Conservation (phyloP, 306 rosid species). For the Abrus pulchellus region DNA sequence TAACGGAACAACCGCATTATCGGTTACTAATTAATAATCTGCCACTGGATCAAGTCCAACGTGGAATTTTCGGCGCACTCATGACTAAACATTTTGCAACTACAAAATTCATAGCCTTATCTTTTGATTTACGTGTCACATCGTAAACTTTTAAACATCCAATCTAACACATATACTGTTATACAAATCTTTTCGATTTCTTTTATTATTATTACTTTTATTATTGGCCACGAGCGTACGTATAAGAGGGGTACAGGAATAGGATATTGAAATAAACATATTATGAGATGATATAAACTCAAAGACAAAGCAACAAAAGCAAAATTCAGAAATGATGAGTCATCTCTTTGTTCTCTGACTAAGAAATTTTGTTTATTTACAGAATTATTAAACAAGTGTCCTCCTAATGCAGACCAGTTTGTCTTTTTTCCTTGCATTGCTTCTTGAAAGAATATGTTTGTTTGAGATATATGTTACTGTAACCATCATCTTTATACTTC, state of each 20-base stretch:
- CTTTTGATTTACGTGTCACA: not conserved
- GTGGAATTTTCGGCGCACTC: conserved; percentile 22
- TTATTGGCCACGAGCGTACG: not conserved
- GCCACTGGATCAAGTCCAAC: not conserved
- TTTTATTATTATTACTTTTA: not conserved
- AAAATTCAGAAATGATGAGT: not conserved
- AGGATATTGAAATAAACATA: too few relatives aligned
- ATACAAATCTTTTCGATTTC: not conserved
- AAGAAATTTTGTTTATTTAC: not conserved
- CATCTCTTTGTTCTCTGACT: not conserved
- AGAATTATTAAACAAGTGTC: not conserved
- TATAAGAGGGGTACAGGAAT: not conserved
- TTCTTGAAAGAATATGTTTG: not conserved
- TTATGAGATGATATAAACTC: not conserved
- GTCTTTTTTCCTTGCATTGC: not conserved
- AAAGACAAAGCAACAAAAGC: not conserved
- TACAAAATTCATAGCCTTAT: conserved; percentile 1
- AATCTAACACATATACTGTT: not conserved
- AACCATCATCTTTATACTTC: not conserved
- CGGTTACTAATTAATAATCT: conserved; percentile 46
- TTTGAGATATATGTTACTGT: not conserved
- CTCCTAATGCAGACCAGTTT: not conserved
- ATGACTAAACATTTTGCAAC: not conserved
- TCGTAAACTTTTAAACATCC: not conserved
- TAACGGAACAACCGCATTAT: conserved; percentile 36